Evolutionary conservation across 441 rosid species (phyloP).

Genomic region (Gossypium trilobum): DNA sequence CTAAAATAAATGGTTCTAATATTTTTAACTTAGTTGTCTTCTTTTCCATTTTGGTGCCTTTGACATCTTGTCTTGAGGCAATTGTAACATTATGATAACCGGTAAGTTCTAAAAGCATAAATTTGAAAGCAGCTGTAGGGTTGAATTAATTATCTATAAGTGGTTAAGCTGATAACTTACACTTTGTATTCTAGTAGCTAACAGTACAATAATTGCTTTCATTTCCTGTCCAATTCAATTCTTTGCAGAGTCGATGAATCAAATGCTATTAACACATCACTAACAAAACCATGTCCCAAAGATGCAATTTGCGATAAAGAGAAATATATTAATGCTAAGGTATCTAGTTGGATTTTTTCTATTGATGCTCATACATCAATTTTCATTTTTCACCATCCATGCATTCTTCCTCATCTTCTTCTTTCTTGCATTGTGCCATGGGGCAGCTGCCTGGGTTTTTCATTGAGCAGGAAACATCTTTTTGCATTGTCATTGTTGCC

Average conservation of each 20-base stretch:
- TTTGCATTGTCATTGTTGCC: not conserved
- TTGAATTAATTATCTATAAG: not conserved
- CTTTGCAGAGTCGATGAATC: slow-evolving; percentile 43
- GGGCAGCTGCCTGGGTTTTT: not conserved
- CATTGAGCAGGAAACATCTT: not conserved
- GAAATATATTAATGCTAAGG: slow-evolving; percentile 74
- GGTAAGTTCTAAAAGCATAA: not conserved
- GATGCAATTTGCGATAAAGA: slow-evolving; percentile 52
- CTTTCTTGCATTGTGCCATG: not conserved
- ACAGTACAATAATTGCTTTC: not conserved
- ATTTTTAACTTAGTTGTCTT: too few relatives aligned
- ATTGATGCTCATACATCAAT: not conserved
- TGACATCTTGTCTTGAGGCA: too few relatives aligned
- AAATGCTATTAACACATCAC: slow-evolving; percentile 23
- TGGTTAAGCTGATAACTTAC: not conserved
- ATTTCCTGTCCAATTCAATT: slow-evolving; percentile 14
- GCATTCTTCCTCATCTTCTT: not conserved
- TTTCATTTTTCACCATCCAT: not conserved
- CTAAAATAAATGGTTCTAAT: too few relatives aligned
- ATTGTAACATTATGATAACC: not conserved
- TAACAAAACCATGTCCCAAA: slow-evolving; percentile 56
- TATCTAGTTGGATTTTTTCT: slow-evolving; percentile 19
- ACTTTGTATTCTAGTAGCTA: not conserved
- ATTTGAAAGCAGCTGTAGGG: not conserved
- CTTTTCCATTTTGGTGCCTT: too few relatives aligned